These are phyloP conservation scores for Trichomonas tenax DNA, from an alignment of 208 protist species.

Conservation along the genomic window DNA sequence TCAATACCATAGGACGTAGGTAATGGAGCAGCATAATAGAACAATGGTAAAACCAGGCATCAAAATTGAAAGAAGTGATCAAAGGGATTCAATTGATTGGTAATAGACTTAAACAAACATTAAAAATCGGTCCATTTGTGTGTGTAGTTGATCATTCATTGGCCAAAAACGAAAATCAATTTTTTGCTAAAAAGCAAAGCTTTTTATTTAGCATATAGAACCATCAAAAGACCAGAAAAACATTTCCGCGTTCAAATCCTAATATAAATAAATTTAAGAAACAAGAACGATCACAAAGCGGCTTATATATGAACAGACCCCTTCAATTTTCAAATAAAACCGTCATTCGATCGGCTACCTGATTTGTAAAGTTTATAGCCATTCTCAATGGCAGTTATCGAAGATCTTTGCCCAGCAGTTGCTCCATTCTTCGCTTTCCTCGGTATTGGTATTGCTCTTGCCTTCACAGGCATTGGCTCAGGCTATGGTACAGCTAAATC, in stretches of 20 bases:
- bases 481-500: conserved; percentile 7
- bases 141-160: no score
- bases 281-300: not conserved
- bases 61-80: no score
- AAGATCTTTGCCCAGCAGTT: not conserved
- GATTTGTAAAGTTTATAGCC: not conserved
- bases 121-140: no score
- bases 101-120: no score
- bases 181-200: no score
- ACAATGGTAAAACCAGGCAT: no score
- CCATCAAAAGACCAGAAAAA: no score
- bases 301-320: not conserved
- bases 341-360: not conserved
- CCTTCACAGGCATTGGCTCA: not conserved
- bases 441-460: not conserved
- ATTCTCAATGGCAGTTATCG: not conserved
- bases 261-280: not conserved
- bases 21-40: no score
- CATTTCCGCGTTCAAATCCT: not conserved
- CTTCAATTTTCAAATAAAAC: not conserved
- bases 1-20: no score
- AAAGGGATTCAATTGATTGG: no score
- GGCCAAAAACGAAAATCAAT: no score
- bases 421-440: not conserved
- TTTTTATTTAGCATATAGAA: no score